Percentiles rank a stretch among this genome's conserved stretches.
Conservation (phyloP, 306 rosid species). For the Rubus parviflorus region DNA sequence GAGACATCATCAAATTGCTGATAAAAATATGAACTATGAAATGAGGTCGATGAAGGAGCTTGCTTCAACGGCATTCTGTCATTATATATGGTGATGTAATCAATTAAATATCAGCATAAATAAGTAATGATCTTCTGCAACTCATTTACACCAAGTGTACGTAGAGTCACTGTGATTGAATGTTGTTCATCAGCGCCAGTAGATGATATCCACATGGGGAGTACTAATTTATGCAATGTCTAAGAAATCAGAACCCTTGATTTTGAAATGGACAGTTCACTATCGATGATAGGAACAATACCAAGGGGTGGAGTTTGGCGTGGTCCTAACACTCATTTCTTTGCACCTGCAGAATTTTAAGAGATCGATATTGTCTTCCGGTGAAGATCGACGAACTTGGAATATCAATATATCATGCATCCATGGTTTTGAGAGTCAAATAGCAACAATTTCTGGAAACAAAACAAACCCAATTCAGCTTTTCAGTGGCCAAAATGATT, state of each 20-base stretch:
- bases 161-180: not conserved
- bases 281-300: slow-evolving; percentile 57
- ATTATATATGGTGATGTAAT: slow-evolving; percentile 12
- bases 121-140: slow-evolving; percentile 13
- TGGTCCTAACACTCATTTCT: slow-evolving; percentile 53
- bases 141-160: slow-evolving; percentile 21
- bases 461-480: slow-evolving; percentile 35
- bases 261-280: slow-evolving; percentile 56
- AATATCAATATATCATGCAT: not conserved
- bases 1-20: slow-evolving; percentile 8
- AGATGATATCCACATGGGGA: slow-evolving; percentile 16
- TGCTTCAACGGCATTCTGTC: slow-evolving; percentile 57
- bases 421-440: slow-evolving; percentile 31
- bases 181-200: slow-evolving; percentile 29
- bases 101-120: not conserved
- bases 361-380: slow-evolving; percentile 28
- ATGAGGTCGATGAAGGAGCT: slow-evolving; percentile 14
- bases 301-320: slow-evolving; percentile 57
- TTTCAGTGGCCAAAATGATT: slow-evolving; percentile 26
- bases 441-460: slow-evolving; percentile 20
- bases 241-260: slow-evolving; percentile 40
- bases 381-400: slow-evolving; percentile 24
- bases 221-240: slow-evolving; percentile 13
- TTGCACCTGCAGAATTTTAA: slow-evolving; percentile 27
- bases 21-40: not conserved